phyloP scores from a whole-genome alignment of 2,329 filamentous ascomycete species.

The Hypocrella siamensis region DNA sequence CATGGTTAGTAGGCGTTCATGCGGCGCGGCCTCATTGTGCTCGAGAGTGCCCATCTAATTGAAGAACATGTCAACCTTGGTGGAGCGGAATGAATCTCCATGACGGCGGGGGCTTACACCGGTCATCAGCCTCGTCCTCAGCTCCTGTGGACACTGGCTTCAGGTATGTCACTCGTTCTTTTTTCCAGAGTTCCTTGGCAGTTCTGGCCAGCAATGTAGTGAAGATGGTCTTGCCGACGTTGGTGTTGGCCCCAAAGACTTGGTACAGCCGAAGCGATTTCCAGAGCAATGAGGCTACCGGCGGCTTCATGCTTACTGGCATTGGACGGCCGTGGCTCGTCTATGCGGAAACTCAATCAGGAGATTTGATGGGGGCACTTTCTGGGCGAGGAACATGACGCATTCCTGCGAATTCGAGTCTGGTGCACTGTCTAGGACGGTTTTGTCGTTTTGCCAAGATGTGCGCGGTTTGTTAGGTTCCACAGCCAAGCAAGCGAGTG shows the following conservation, averaged over 20 bases:
- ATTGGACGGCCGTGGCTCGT: too few species aligned
- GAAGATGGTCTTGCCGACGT: slow-evolving; percentile 73
- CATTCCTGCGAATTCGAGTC: too few species aligned
- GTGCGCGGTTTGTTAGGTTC: too few species aligned
- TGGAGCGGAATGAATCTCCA: neutral
- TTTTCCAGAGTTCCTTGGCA: slow-evolving; percentile 27
- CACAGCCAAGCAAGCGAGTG: too few species aligned
- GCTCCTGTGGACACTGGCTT: slow-evolving; percentile 75
- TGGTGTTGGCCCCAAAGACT: slow-evolving; percentile 71
- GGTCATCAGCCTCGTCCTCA: slow-evolving; percentile 51
- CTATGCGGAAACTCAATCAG: too few species aligned
- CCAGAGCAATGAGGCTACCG: slow-evolving; percentile 47
- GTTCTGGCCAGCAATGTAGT: slow-evolving; percentile 57
- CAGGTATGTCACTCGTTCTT: slow-evolving; percentile 45
- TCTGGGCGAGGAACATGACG: too few species aligned
- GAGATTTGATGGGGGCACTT: too few species aligned
- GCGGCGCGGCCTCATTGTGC: neutral
- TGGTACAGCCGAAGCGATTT: slow-evolving; percentile 54
- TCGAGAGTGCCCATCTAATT: too few species aligned
- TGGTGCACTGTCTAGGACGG: too few species aligned
- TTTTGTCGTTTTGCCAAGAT: too few species aligned
- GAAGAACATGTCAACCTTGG: too few species aligned
- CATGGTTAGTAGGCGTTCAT: neutral
- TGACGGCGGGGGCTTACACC: slow-evolving; percentile 26
- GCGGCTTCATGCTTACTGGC: slow-evolving; percentile 12